Conservation (phyloP, 169 alveolate species). For the Besnoitia besnoiti region DNA sequence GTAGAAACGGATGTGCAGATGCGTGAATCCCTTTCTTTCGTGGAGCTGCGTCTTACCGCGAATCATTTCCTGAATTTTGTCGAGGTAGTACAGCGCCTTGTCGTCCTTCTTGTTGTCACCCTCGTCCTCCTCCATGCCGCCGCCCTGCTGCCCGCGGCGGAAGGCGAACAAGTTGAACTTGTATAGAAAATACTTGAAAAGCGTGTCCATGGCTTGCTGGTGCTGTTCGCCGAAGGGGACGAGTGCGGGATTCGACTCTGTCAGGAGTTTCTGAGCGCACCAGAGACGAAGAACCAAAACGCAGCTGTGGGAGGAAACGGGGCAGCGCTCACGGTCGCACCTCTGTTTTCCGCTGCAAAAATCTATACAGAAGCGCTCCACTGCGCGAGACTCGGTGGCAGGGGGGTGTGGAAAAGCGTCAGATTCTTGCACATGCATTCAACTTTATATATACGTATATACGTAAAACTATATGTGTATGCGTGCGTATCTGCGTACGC, state of each 20-base stretch:
- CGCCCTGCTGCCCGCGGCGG: background rate
- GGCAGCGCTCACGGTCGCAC: background rate
- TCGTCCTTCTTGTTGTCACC: conserved; percentile 14
- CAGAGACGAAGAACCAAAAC: background rate
- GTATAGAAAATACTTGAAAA: conserved; percentile 37
- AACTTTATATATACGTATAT: background rate
- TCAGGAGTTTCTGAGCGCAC: conserved; percentile 21
- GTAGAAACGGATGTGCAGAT: too few relatives aligned
- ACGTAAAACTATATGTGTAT: background rate
- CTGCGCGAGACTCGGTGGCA: too few relatives aligned
- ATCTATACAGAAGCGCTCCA: background rate
- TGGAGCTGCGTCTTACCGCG: conserved; percentile 44
- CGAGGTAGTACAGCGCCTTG: conserved; percentile 41
- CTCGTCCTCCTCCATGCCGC: conserved; percentile 18
- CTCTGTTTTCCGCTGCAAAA: background rate
- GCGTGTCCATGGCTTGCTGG: conserved; percentile 59
- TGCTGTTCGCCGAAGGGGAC: conserved; percentile 58
- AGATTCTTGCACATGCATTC: background rate
- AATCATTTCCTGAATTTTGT: conserved; percentile 50
- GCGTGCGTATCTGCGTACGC: background rate
- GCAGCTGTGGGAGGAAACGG: background rate
- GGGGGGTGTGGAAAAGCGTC: background rate
- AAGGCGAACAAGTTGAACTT: conserved; percentile 8
- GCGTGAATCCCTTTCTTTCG: background rate
- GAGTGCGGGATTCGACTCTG: conserved; percentile 54